Evolutionary conservation across 805 yeast species (phyloP).

Genomic region (Candida corydali): DNA sequence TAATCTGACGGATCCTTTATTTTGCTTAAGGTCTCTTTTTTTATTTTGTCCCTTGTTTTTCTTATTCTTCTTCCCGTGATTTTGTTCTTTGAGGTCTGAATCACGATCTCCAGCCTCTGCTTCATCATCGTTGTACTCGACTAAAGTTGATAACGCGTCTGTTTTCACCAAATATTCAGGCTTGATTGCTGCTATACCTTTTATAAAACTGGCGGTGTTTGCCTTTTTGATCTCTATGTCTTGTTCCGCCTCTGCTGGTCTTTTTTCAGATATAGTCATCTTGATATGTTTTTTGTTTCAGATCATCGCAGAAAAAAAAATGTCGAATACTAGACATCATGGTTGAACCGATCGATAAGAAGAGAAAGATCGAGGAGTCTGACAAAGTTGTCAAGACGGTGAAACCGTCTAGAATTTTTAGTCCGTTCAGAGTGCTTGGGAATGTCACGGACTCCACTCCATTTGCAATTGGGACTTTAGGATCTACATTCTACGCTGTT

Average conservation of each 20-base stretch:
- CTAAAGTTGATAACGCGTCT: conserved; percentile 20
- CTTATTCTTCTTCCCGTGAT: conserved; percentile 27
- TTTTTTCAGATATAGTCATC: conserved; percentile 12
- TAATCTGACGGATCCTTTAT: conserved; percentile 56
- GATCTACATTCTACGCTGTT: conserved; percentile 80
- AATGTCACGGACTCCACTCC: conserved; percentile 85
- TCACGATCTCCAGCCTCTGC: conserved; percentile 42
- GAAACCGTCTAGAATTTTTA: conserved; percentile 49
- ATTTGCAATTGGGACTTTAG: conserved; percentile 83
- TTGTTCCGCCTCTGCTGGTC: conserved; percentile 10
- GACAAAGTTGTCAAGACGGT: neutral
- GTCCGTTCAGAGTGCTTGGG: conserved; percentile 85
- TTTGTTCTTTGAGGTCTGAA: conserved; percentile 27
- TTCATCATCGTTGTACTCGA: conserved; percentile 40
- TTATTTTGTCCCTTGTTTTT: conserved; percentile 70
- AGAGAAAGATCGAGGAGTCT: conserved; percentile 21
- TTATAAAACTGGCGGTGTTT: conserved; percentile 23
- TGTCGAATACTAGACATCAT: neutral
- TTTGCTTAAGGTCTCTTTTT: conserved; percentile 69
- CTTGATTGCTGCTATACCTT: conserved; percentile 76
- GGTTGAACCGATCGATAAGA: conserved; percentile 21
- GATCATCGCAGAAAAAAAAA: conserved; percentile 1
- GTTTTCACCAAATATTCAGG: conserved; percentile 60
- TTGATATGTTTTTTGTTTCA: neutral
- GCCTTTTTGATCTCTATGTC: conserved; percentile 18